These are phyloP conservation scores for Pisolithus microcarpus DNA, from an alignment of 768 basidiomycete genomes.

Conservation along the genomic window DNA sequence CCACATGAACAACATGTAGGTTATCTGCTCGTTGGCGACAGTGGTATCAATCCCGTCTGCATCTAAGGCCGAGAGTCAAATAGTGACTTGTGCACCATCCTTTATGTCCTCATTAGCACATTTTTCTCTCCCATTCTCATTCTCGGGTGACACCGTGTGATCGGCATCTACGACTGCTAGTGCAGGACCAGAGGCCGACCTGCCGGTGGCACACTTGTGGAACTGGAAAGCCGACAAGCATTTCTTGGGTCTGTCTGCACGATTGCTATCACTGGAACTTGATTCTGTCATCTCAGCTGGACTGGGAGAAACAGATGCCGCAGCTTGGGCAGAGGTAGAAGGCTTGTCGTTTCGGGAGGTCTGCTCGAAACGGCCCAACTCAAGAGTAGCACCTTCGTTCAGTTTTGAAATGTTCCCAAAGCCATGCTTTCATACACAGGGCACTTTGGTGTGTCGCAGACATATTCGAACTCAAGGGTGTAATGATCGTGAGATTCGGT, in stretches of 20 bases:
- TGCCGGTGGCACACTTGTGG: conserved; percentile 46
- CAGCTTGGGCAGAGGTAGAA: conserved; percentile 8
- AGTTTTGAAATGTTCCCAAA: conserved; percentile 70
- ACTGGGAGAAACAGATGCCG: neutral
- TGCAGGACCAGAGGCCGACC: conserved; percentile 66
- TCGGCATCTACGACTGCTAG: conserved; percentile 73
- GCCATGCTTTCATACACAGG: conserved; percentile 49
- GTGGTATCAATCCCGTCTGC: conserved; percentile 61
- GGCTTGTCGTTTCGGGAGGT: conserved; percentile 16
- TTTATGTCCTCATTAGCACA: conserved; percentile 41
- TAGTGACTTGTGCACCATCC: conserved; percentile 69
- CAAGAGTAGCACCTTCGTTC: conserved; percentile 73
- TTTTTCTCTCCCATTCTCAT: conserved; percentile 35
- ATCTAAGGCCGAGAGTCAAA: conserved; percentile 77
- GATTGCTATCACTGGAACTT: conserved; percentile 9
- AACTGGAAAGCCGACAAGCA: conserved; percentile 67
- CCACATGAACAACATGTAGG: conserved; percentile 81
- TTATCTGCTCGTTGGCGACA: conserved; percentile 77
- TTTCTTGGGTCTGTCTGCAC: conserved; percentile 30
- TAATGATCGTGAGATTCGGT: conserved; percentile 55
- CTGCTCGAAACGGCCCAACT: conserved; percentile 69
- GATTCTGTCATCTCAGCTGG: conserved; percentile 9
- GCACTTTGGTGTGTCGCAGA: conserved; percentile 84
- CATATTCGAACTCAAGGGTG: conserved; percentile 85
- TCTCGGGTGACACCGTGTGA: conserved; percentile 25